A percentile compares a stretch with the other conserved stretches of the same genome.
Evolutionary conservation across 2,329 filamentous ascomycete genomes (phyloP).

Genomic region (Talaromyces rugulosus): DNA sequence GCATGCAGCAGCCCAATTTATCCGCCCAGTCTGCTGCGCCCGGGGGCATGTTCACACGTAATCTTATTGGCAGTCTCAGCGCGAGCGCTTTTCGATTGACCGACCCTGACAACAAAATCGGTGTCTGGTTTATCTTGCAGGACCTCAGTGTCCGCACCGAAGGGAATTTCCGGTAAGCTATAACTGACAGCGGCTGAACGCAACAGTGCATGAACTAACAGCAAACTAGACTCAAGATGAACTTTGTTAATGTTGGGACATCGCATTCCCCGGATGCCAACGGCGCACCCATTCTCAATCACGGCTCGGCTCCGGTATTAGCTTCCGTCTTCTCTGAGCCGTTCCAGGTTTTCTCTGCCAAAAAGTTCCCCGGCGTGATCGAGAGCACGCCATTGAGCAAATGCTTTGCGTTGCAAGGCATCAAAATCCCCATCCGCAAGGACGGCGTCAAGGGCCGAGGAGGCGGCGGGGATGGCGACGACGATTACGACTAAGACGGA

Average conservation of each 20-base stretch:
- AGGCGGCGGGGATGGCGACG: not conserved
- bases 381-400: constrained; percentile 90
- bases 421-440: constrained; percentile 94
- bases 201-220: not conserved
- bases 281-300: constrained; percentile 57
- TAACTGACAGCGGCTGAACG: not conserved
- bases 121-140: constrained; percentile 95
- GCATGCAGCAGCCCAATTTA: constrained; percentile 31
- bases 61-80: constrained; percentile 86
- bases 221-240: constrained; percentile 57
- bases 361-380: constrained; percentile 97
- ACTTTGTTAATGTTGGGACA: constrained; percentile 78
- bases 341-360: constrained; percentile 93
- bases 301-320: constrained; percentile 70
- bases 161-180: constrained; percentile 76
- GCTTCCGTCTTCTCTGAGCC: constrained; percentile 81
- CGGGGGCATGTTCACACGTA: constrained; percentile 86
- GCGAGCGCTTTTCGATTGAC: constrained; percentile 82
- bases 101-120: constrained; percentile 73
- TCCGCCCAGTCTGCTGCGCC: constrained; percentile 44
- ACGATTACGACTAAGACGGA: not conserved
- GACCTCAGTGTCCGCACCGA: constrained; percentile 93
- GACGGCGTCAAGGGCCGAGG: constrained; percentile 56
- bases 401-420: constrained; percentile 86
- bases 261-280: constrained; percentile 33